phyloP scores from a whole-genome alignment of 768 basidiomycete species.

The Postia placenta region DNA sequence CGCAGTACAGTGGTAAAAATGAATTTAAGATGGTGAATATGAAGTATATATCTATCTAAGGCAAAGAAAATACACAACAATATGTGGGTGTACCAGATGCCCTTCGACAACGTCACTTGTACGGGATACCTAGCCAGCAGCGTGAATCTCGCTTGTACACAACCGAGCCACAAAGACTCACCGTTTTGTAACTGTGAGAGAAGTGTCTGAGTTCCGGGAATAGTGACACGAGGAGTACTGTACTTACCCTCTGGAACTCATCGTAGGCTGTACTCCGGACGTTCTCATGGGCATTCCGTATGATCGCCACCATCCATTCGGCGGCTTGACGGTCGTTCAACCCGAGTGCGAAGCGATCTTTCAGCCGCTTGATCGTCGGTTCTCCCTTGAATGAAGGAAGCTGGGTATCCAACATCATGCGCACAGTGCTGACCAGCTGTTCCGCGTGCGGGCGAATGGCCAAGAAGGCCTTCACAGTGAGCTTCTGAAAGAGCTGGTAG shows the following conservation, averaged over 20 bases:
- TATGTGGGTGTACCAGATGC: too few species aligned
- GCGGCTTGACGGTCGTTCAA: constrained; percentile 88
- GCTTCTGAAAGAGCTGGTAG: constrained; percentile 88
- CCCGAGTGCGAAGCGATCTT: constrained; percentile 79
- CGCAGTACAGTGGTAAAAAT: too few species aligned
- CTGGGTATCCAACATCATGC: constrained; percentile 92
- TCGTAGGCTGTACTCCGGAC: constrained; percentile 91
- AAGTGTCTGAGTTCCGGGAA: too few species aligned
- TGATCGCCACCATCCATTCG: constrained; percentile 84
- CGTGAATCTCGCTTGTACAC: too few species aligned
- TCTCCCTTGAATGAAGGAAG: constrained; percentile 98
- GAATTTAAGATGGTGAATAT: too few species aligned
- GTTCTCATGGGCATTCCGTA: constrained; percentile 94
- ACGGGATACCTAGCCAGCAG: constrained; percentile 25
- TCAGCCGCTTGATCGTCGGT: constrained; percentile 77
- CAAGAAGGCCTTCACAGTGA: constrained; percentile 94
- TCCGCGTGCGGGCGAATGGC: constrained; percentile 93
- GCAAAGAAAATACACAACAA: too few species aligned
- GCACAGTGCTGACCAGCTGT: constrained; percentile 81
- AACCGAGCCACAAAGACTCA: constrained; percentile 8
- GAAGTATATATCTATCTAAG: too few species aligned
- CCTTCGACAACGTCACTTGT: constrained; percentile 28
- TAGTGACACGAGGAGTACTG: too few species aligned
- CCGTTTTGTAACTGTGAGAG: constrained; percentile 41
- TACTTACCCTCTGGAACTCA: constrained; percentile 83